Percentiles rank a stretch among this genome's conserved stretches.
These are phyloP conservation scores for Tricholoma saponaceum DNA, from an alignment of 768 basidiomycete genomes.

Conservation along the genomic window DNA sequence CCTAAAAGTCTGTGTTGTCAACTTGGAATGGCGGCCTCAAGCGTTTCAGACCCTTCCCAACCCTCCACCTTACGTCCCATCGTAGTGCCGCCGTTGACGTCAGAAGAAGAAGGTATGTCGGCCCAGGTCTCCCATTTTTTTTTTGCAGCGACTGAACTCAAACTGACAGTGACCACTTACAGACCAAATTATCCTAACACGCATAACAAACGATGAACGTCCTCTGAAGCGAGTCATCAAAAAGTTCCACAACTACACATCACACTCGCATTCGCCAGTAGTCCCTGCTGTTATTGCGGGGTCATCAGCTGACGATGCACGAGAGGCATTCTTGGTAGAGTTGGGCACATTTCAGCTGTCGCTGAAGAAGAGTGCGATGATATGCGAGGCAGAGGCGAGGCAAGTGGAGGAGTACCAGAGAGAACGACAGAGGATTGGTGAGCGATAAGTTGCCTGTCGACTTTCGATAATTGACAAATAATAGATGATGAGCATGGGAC, in stretches of 20 bases:
- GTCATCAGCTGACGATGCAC: constrained; percentile 55
- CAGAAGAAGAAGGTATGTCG: constrained; percentile 60
- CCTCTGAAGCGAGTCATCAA: constrained; percentile 74
- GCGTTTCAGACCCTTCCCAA: constrained; percentile 7
- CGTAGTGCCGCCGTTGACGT: constrained; percentile 41
- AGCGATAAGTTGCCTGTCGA: constrained; percentile 18
- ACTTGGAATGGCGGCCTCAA: constrained; percentile 8
- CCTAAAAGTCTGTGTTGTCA: neutral
- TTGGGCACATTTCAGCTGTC: constrained; percentile 70
- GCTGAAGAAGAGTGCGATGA: constrained; percentile 75
- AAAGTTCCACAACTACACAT: constrained; percentile 73
- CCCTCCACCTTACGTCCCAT: constrained; percentile 21
- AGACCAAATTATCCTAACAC: constrained; percentile 79
- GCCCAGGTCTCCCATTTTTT: neutral
- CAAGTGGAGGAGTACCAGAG: constrained; percentile 83
- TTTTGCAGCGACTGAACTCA: constrained; percentile 9
- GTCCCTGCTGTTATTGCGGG: constrained; percentile 26
- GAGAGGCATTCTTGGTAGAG: constrained; percentile 78
- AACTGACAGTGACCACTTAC: constrained; percentile 24
- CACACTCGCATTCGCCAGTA: constrained; percentile 47
- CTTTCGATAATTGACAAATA: neutral
- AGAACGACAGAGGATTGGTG: constrained; percentile 70
- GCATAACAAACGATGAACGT: constrained; percentile 81
- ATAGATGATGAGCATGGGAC: constrained; percentile 70
- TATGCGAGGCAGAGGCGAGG: constrained; percentile 80